These are phyloP conservation scores for Pulveroboletus sp. DNA, from an alignment of 768 basidiomycete species.

Conservation along the genomic window DNA sequence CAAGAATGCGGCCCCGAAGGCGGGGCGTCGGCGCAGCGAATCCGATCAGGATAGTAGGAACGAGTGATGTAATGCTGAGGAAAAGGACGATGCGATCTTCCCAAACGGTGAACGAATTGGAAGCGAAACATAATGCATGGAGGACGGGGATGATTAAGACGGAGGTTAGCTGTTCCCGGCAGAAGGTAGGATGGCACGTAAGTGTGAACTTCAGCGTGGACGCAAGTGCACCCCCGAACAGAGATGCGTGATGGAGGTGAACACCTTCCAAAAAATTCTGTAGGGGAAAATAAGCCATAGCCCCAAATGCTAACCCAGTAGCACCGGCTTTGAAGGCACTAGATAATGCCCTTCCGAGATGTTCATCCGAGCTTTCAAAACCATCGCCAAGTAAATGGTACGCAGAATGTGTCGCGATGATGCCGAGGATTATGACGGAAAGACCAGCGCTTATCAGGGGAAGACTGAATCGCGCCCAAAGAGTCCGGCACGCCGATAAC, in stretches of 20 bases:
- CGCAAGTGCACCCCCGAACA: conserved; percentile 48
- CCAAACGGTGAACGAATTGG: conserved; percentile 98
- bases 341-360: conserved; percentile 34
- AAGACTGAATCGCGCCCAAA: conserved; percentile 96
- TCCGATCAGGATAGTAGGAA: conserved; percentile 58
- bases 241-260: conserved; percentile 45
- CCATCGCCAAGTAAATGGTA: conserved; percentile 48
- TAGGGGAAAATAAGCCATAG: conserved; percentile 33
- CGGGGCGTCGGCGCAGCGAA: conserved; percentile 64
- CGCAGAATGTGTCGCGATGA: conserved; percentile 53
- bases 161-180: conserved; percentile 24
- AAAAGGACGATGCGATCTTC: conserved; percentile 84
- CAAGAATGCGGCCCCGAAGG: conserved; percentile 73
- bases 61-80: conserved; percentile 64
- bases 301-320: conserved; percentile 36
- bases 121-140: conserved; percentile 77
- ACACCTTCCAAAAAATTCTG: conserved; percentile 42
- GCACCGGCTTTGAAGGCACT: conserved; percentile 34
- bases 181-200: conserved; percentile 37
- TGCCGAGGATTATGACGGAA: conserved; percentile 51
- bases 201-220: conserved; percentile 48
- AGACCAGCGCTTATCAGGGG: conserved; percentile 75
- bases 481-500: conserved; percentile 62
- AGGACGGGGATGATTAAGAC: conserved; percentile 54
- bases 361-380: conserved; percentile 40